Evolutionary conservation across 306 rosid genomes (phyloP).

Genomic region (Cicer chorassanicum): DNA sequence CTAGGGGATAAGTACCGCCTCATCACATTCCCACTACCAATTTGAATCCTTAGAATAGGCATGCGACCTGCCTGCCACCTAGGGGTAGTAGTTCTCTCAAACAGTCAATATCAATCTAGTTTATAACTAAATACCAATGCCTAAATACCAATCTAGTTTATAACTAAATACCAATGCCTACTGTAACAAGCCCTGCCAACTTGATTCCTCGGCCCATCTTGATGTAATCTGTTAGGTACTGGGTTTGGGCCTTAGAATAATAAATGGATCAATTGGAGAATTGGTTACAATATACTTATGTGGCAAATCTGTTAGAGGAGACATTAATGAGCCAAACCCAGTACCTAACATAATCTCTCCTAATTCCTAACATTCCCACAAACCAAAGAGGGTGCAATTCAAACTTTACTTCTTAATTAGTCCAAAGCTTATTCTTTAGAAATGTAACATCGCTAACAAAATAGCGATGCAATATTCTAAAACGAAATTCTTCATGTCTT

Average conservation of each 20-base stretch:
- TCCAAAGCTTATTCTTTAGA: conserved; percentile 7
- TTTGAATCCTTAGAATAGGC: neutral
- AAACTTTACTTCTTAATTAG: conserved; percentile 7
- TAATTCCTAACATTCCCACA: neutral
- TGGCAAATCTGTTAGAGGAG: too few species aligned
- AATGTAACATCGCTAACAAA: conserved; percentile 12
- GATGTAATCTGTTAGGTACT: neutral
- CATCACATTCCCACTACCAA: too few species aligned
- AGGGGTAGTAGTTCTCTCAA: neutral
- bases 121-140: too few species aligned
- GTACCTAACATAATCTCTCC: neutral
- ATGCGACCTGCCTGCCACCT: neutral
- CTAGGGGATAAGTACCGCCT: too few species aligned
- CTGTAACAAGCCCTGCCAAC: neutral
- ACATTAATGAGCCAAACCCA: too few species aligned
- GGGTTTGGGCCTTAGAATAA: too few species aligned
- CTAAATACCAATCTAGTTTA: neutral
- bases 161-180: neutral
- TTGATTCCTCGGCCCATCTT: neutral
- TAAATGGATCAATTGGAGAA: too few species aligned
- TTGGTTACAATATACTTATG: too few species aligned
- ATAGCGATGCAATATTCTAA: neutral
- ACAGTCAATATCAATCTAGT: neutral
- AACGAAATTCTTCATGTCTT: conserved; percentile 4
- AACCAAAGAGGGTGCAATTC: conserved; percentile 8